phyloP scores from a whole-genome alignment of 2,329 filamentous ascomycete species.

The Penicillium paneum region DNA sequence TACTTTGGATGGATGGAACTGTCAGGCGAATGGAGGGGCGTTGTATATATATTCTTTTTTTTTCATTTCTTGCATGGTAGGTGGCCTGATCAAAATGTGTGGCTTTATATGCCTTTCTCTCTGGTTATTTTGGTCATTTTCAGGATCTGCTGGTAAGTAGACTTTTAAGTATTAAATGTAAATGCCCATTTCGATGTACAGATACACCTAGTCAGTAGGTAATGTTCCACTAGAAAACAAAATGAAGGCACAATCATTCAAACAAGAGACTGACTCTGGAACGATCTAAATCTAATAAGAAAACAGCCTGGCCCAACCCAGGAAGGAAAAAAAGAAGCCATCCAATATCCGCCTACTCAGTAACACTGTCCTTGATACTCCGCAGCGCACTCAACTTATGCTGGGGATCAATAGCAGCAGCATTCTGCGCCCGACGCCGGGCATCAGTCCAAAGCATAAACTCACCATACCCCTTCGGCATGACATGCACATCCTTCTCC shows the following conservation, averaged over 20 bases:
- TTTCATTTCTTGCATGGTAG: neutral
- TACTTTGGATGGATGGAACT: conserved; percentile 2
- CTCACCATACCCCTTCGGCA: conserved; percentile 62
- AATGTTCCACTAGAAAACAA: neutral
- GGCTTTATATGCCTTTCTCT: neutral
- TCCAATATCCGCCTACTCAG: conserved; percentile 29
- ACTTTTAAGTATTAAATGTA: neutral
- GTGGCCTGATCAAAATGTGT: neutral
- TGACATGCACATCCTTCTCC: conserved; percentile 61
- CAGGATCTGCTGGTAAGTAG: neutral
- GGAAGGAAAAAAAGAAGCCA: neutral
- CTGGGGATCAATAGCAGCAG: conserved; percentile 44
- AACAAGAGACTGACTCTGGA: neutral
- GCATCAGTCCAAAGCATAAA: conserved; percentile 66
- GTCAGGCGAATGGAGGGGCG: conserved; percentile 4
- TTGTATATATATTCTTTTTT: conserved; percentile 4
- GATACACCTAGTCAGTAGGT: neutral
- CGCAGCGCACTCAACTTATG: conserved; percentile 35
- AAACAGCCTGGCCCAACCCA: neutral
- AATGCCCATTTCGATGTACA: neutral
- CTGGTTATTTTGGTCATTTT: neutral
- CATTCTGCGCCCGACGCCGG: conserved; percentile 53
- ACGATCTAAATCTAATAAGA: neutral
- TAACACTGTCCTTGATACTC: conserved; percentile 38
- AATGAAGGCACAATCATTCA: neutral